Evolutionary conservation across 2,329 filamentous ascomycete species (phyloP), one percentile per base, ranked within the genome.

Genomic region (Pseudovirgaria hyperparasitica): DNA sequence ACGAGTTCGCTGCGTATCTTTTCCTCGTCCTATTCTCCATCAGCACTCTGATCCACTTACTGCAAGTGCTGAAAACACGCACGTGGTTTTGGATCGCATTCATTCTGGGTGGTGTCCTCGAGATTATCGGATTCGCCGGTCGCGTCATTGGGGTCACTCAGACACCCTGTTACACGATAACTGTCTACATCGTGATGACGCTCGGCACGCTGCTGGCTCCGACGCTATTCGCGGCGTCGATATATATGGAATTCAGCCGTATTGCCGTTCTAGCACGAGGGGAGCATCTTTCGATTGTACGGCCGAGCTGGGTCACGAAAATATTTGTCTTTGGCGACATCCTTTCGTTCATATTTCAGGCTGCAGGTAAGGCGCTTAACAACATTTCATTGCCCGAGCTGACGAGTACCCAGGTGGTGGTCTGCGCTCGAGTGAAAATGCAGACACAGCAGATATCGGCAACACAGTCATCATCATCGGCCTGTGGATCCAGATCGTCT

Each of bases 291-390:
- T 59, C 63, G 0, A 32, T 65, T 12, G 51, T 69, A 22, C 39
- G 48, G 2, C 45, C 52, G 1, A 51, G 32, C 6, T 62, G 60
- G 55, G 43, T 72, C 5, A 72, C 68, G 3, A 64, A 58, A 28
- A 51, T 65, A 19, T 74, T 74, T 32, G 67, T 75, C 4, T 26
- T 43, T 5, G 65, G 67, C 18, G 70, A 74, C 35, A 41, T 72
- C 4, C 25, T 69, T 5, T 64, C 62, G 2, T 66, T 74, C 39
- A 17, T 61, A 3, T 44, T 70, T 3, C 69, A 73, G 41, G 52
- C 51, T 9, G 50, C 48, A 16, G 64, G 63, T 10, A 25, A 16
- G 34, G 3, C n/a, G 14, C 5, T 10, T n/a, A 11, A 11, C 11
- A 6, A 15, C 5, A 9, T 15, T n/a, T n/a, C n/a, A n/a, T n/a